phyloP scores from a whole-genome alignment of 768 basidiomycete species.

The Tricholoma terreum region DNA sequence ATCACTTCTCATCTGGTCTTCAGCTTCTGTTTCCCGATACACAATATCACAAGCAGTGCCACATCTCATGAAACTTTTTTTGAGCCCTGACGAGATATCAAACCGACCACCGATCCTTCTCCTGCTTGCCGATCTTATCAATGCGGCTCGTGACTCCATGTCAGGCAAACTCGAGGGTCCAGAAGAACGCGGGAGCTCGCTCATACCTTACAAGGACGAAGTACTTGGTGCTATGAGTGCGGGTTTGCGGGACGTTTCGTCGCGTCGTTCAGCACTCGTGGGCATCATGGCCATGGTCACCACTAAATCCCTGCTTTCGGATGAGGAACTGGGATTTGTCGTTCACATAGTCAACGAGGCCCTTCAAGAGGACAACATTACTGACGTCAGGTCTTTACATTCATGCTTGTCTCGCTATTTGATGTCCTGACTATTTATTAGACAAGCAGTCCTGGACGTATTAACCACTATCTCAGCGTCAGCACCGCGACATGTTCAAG shows the following conservation, averaged over 20 bases:
- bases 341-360: constrained; percentile 75
- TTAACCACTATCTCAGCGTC: constrained; percentile 57
- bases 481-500: constrained; percentile 63
- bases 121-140: constrained; percentile 64
- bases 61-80: constrained; percentile 74
- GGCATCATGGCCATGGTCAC: constrained; percentile 66
- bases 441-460: constrained; percentile 59
- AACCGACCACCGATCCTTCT: constrained; percentile 65
- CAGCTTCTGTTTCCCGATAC: constrained; percentile 69
- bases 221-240: constrained; percentile 62
- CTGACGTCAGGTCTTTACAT: constrained; percentile 50
- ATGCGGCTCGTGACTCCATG: constrained; percentile 46
- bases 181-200: constrained; percentile 27
- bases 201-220: constrained; percentile 72
- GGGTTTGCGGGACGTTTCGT: constrained; percentile 50
- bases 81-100: constrained; percentile 63
- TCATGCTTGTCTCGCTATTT: background rate
- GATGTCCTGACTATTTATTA: constrained; percentile 1
- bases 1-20: background rate
- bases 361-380: constrained; percentile 51
- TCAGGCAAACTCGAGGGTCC: constrained; percentile 13
- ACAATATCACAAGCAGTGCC: constrained; percentile 68
- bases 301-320: constrained; percentile 57
- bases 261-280: constrained; percentile 58
- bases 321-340: constrained; percentile 75